Percentiles rank a stretch among this genome's conserved stretches.
phyloP scores from a whole-genome alignment of 2,329 filamentous ascomycete species.

The Pleoardoris graminearum region DNA sequence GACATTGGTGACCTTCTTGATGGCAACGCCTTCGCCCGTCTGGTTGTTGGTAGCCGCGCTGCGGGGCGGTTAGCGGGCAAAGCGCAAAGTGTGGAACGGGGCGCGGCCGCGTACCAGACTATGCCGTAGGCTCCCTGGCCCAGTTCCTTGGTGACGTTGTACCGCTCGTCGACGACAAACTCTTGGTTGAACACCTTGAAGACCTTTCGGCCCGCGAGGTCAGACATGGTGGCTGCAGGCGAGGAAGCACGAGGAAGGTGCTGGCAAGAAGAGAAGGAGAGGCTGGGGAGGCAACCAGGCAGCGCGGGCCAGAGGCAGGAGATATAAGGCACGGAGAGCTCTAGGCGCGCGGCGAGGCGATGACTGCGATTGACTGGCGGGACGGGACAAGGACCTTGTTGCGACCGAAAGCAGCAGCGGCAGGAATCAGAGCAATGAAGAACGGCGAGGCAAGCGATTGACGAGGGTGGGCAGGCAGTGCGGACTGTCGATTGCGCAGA shows the following conservation, averaged over 20 bases:
- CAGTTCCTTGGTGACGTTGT: conserved; percentile 97
- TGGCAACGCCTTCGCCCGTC: conserved; percentile 90
- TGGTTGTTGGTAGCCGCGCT: conserved; percentile 92
- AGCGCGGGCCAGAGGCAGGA: conserved; percentile 20
- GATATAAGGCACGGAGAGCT: conserved; percentile 22
- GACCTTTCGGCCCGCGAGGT: conserved; percentile 71
- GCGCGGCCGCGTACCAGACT: conserved; percentile 71
- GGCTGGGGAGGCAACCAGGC: conserved; percentile 10
- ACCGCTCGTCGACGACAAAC: conserved; percentile 96
- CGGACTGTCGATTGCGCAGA: background rate
- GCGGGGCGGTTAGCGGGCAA: conserved; percentile 28
- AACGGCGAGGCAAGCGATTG: no score
- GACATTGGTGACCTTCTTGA: conserved; percentile 99
- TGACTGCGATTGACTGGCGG: conserved; percentile 24
- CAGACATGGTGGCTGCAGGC: conserved; percentile 53
- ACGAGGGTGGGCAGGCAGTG: conserved; percentile 2
- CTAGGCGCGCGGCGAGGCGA: conserved; percentile 38
- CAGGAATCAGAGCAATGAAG: no score
- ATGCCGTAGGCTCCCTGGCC: conserved; percentile 98
- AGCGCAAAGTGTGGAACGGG: background rate
- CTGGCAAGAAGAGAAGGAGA: background rate
- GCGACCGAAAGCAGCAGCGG: conserved; percentile 20
- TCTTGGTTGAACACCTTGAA: conserved; percentile 88
- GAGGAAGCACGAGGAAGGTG: background rate
- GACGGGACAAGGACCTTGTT: conserved; percentile 20